Base-by-base conservation (phyloP, 2,329 filamentous ascomycete species). In the Fusarium circinatum region DNA sequence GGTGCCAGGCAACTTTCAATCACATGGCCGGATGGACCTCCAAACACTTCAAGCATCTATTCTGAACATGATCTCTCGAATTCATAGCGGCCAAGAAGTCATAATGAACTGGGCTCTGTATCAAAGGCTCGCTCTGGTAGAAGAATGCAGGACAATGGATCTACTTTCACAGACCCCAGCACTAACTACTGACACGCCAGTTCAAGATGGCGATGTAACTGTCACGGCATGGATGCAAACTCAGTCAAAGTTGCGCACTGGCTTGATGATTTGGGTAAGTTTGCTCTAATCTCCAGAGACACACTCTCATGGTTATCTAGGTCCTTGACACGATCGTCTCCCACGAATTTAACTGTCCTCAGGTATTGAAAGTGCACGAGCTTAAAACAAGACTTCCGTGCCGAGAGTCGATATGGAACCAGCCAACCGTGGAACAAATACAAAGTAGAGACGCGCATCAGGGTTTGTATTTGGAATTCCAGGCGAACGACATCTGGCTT, bases 261-360 rank as follows among this genome's bases (percentile, higher is more conserved):
- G 63, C 11, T 26, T 68, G 30, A 69, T 69, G 65, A 34, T 69
- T 24, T 69, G 66, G 66, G 66, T 69, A 68, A 15, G 65, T 36
- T 24, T 20, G 10, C 24, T 30, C 22, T 26, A 9, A 4, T 20
- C 17, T 39, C 18, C 6, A 51, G 30, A 22, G 28, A 7, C 20
- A 49, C 32, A 6, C 4, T 28, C 62, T 67, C 30, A 67, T 32
- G 12, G 17, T 24, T 39, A 26, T 12, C 26, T 38, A 67, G 65
- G 14, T 69, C 22, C 56, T 69, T n/a, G 66, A 69, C 22, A 63
- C 64, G 6, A 56, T 69, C 20, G 32, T 69, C 18, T 58, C 38
- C 20, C 54, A 63, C 17, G 65, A 68, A 20, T 69, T 69, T 54
- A 58, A 68, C 41, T 63, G 56, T 10, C 56, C 41, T 2, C 65